phyloP scores from a whole-genome alignment of 371 early-diverging fungal species.

The Mucor plumbeus region DNA sequence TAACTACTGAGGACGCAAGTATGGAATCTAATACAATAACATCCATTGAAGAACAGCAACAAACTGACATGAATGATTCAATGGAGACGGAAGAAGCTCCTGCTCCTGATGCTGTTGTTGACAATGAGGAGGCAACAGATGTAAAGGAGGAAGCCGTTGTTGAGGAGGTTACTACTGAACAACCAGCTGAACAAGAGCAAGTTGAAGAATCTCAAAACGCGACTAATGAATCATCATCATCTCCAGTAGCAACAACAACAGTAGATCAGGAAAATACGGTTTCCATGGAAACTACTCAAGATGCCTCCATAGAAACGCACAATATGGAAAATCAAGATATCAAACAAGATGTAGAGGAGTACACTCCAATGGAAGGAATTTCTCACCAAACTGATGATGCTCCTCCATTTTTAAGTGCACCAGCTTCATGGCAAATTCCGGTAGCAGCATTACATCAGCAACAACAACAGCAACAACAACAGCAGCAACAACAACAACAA shows the following conservation, averaged over 20 bases:
- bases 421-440: constrained; percentile 65
- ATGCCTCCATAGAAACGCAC: not conserved
- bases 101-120: not conserved
- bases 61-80: not conserved
- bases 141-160: not conserved
- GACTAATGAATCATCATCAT: constrained; percentile 2
- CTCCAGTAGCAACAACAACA: not conserved
- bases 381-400: not conserved
- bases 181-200: not conserved
- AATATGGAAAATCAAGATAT: not conserved
- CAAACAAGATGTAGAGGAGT: not conserved
- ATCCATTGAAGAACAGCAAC: not conserved
- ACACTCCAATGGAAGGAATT: constrained; percentile 9
- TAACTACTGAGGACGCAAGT: not conserved
- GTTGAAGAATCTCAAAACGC: constrained; percentile 2
- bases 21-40: not conserved
- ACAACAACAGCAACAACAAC: constrained; percentile 23
- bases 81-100: not conserved
- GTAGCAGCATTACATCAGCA: constrained; percentile 48
- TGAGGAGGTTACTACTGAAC: constrained; percentile 3
- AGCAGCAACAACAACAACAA: constrained; percentile 19
- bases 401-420: constrained; percentile 40
- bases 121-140: not conserved
- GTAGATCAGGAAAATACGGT: not conserved
- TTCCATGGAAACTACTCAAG: not conserved